Evolutionary conservation across 129 eudicot genomes (phyloP).

Genomic region (Apium graveolens): DNA sequence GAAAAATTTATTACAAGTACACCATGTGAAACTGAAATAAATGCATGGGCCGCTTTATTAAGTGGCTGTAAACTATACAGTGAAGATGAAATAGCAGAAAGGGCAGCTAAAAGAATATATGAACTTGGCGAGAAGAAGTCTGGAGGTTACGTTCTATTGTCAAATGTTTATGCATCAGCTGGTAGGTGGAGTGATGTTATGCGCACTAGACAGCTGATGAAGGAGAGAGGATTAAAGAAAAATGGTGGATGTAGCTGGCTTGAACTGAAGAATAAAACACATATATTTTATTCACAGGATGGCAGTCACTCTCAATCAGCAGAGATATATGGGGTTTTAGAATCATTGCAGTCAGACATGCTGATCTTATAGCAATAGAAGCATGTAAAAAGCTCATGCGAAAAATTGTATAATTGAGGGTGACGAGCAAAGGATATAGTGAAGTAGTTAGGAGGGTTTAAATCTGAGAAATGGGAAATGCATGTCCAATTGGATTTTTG

Average conservation of each 20-base stretch:
- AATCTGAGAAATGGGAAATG: too few species aligned
- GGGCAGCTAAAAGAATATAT: conserved; percentile 32
- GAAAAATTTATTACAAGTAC: conserved; percentile 37
- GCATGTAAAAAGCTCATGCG: not conserved
- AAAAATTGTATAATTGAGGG: not conserved
- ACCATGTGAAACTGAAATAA: conserved; percentile 55
- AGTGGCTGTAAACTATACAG: conserved; percentile 52
- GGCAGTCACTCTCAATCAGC: conserved; percentile 27
- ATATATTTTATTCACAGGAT: conserved; percentile 58
- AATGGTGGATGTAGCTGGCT: conserved; percentile 74
- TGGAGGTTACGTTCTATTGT: conserved; percentile 53
- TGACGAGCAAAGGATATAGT: not conserved
- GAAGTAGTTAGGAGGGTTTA: not conserved
- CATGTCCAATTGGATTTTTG: not conserved
- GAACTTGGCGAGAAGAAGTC: conserved; percentile 45
- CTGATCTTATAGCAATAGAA: conserved; percentile 18
- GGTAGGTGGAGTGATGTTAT: conserved; percentile 62
- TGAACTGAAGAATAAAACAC: conserved; percentile 47
- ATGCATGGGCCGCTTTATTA: conserved; percentile 61
- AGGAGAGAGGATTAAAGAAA: conserved; percentile 51
- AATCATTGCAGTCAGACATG: conserved; percentile 39
- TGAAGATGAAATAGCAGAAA: conserved; percentile 37
- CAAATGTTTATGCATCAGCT: conserved; percentile 54
- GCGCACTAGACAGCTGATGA: conserved; percentile 54
- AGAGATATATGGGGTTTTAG: conserved; percentile 42